These are phyloP conservation scores for Austropuccinia psidii DNA, from an alignment of 1,284 basidiomycete species.

Conservation along the genomic window DNA sequence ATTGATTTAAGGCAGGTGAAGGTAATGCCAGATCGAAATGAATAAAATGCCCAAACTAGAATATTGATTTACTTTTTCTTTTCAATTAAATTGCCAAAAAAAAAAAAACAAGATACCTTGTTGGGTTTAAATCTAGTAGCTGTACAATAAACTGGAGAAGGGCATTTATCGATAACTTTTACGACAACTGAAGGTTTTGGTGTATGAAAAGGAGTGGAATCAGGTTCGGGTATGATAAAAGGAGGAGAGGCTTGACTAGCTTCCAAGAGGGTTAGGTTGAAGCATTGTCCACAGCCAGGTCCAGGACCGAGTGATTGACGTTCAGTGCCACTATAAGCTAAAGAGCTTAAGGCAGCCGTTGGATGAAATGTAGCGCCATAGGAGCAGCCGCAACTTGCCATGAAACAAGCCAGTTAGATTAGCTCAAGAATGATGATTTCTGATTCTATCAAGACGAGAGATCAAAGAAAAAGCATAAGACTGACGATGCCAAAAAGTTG, in stretches of 20 bases:
- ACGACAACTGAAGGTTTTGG: conserved; percentile 21
- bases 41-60: not conserved
- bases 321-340: conserved; percentile 12
- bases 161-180: conserved; percentile 30
- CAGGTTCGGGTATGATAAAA: conserved; percentile 3
- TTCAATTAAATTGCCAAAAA: too few relatives aligned
- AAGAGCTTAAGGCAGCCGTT: conserved; percentile 23
- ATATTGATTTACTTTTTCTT: too few relatives aligned
- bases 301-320: not conserved
- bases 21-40: conserved; percentile 32
- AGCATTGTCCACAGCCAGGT: conserved; percentile 23
- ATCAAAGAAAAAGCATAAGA: not conserved
- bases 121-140: conserved; percentile 12
- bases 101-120: not conserved
- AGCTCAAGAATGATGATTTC: not conserved
- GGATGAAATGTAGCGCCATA: conserved; percentile 12
- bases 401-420: not conserved
- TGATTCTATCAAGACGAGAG: not conserved
- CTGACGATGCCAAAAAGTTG: conserved; percentile 27
- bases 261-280: not conserved
- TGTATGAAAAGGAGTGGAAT: not conserved
- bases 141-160: conserved; percentile 17
- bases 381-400: conserved; percentile 27
- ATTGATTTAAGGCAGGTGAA: conserved; percentile 19
- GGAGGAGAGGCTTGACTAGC: not conserved